A percentile compares a stretch with the other conserved stretches of the same genome.
Conservation (phyloP, 1,284 basidiomycete genomes). For the Tylopilus orsonianus region DNA sequence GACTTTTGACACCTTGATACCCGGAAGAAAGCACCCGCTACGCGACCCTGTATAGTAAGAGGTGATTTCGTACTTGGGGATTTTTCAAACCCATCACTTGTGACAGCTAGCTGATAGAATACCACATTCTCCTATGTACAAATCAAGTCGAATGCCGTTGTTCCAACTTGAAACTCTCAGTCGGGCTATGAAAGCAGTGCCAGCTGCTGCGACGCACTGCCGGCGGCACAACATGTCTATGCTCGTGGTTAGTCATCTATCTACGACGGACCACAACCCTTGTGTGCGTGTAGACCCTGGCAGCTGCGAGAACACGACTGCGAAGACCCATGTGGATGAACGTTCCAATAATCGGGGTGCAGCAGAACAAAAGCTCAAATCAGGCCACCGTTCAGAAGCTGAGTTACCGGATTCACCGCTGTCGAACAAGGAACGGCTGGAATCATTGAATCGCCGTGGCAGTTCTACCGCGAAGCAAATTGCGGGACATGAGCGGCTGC, state of each 20-base stretch:
- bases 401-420: slow-evolving; percentile 11
- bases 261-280: slow-evolving; percentile 3
- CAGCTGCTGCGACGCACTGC: slow-evolving; percentile 6
- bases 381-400: slow-evolving; percentile 1
- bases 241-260: not conserved
- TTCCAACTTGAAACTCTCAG: not conserved
- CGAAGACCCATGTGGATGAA: not conserved
- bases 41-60: not conserved
- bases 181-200: not conserved
- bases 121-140: not conserved
- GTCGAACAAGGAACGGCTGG: not conserved
- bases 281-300: slow-evolving; percentile 21
- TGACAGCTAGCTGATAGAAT: not conserved
- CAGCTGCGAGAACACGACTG: slow-evolving; percentile 12
- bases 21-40: not conserved
- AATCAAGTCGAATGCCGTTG: not conserved
- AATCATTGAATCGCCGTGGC: slow-evolving; percentile 3
- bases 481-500: slow-evolving; percentile 13
- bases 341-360: not conserved
- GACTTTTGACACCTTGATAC: slow-evolving; percentile 8
- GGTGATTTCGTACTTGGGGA: not conserved
- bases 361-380: not conserved
- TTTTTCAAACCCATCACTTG: not conserved
- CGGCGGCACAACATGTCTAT: not conserved
- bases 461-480: slow-evolving; percentile 30